A percentile compares a stretch with the other conserved stretches of the same genome.
Conservation (phyloP, 306 rosid genomes). For the Myrica gale region DNA sequence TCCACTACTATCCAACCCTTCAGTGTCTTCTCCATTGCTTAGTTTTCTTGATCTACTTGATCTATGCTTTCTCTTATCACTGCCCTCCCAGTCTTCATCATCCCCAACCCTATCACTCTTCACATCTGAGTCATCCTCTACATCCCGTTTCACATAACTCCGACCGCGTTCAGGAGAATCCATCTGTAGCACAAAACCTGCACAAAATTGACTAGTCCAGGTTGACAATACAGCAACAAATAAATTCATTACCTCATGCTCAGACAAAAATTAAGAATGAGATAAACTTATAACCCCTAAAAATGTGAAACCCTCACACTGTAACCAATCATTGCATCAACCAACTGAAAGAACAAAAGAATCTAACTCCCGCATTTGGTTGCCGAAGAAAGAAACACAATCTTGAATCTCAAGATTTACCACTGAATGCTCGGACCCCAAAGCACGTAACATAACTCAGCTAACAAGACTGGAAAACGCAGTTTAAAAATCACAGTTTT, state of each 20-base stretch:
- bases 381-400: not conserved
- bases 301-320: not conserved
- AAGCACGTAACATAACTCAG: not conserved
- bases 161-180: conserved; percentile 56
- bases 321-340: not conserved
- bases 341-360: not conserved
- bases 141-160: conserved; percentile 41
- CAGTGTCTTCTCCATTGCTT: conserved; percentile 60
- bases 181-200: conserved; percentile 31
- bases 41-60: conserved; percentile 69
- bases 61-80: conserved; percentile 77
- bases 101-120: conserved; percentile 65
- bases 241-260: not conserved
- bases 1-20: conserved; percentile 57
- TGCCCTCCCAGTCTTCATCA: conserved; percentile 67
- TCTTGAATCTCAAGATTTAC: not conserved
- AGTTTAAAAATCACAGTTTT: not conserved
- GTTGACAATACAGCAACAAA: too few relatives aligned
- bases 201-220: not conserved
- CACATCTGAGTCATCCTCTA: conserved; percentile 48
- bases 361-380: not conserved
- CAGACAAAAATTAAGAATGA: not conserved
- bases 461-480: not conserved
- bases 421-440: not conserved
- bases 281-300: not conserved